phyloP scores from a whole-genome alignment of 1,284 basidiomycete genomes.

The Amylostereum areolatum region DNA sequence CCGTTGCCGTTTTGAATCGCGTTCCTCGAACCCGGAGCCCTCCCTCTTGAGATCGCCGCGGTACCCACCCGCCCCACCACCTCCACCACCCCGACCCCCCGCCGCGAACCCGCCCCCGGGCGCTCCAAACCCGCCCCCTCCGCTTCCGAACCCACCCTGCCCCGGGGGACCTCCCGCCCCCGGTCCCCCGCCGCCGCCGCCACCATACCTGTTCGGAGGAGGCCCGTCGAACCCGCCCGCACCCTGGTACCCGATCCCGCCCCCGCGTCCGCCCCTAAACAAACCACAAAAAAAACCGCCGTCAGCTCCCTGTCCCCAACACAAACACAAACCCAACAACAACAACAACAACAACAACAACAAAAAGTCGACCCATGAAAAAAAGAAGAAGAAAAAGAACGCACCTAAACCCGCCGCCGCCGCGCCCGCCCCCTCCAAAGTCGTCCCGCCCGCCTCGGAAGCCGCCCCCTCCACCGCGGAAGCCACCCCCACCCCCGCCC shows the following conservation, averaged over 20 bases:
- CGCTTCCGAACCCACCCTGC: slow-evolving; percentile 28
- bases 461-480: slow-evolving; percentile 28
- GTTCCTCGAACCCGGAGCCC: slow-evolving; percentile 71
- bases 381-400: slow-evolving; percentile 6
- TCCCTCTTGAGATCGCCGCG: slow-evolving; percentile 65
- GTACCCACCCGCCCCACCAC: slow-evolving; percentile 42
- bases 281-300: slow-evolving; percentile 2
- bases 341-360: no score
- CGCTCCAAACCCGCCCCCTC: slow-evolving; percentile 22
- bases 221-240: slow-evolving; percentile 58
- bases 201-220: slow-evolving; percentile 51
- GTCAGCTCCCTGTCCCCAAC: background rate
- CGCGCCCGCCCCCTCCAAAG: slow-evolving; percentile 19
- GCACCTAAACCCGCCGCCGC: slow-evolving; percentile 48
- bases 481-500: no score
- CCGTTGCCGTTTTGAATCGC: slow-evolving; percentile 74
- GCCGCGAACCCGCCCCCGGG: slow-evolving; percentile 27
- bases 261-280: slow-evolving; percentile 52
- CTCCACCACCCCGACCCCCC: slow-evolving; percentile 28
- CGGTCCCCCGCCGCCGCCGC: no score
- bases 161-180: slow-evolving; percentile 20
- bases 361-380: no score
- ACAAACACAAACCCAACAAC: no score
- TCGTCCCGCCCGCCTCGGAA: slow-evolving; percentile 23
- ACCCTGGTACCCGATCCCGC: slow-evolving; percentile 65